Conservation (phyloP, 2,329 filamentous ascomycete genomes). For the Fusarium irregulare region DNA sequence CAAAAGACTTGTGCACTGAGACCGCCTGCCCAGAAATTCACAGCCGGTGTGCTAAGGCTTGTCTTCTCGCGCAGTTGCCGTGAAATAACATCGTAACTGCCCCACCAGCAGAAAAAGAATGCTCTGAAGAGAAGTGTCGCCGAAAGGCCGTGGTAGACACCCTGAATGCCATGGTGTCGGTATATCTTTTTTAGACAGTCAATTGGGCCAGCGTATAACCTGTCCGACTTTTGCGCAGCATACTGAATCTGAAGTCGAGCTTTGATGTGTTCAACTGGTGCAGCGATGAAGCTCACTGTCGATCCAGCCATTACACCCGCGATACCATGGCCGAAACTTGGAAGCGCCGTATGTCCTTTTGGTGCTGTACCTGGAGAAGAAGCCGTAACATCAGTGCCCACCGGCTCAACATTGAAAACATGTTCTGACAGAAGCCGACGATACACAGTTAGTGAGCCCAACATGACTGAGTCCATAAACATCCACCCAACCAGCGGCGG, state of each 20-base stretch:
- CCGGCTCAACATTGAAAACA: constrained; percentile 70
- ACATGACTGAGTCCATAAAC: constrained; percentile 94
- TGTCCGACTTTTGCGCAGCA: constrained; percentile 77
- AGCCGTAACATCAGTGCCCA: constrained; percentile 26
- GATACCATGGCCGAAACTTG: constrained; percentile 83
- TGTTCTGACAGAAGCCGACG: constrained; percentile 84
- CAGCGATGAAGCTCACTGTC: constrained; percentile 92
- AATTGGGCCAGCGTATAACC: constrained; percentile 86
- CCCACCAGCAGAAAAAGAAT: constrained; percentile 99
- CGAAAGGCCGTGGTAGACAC: constrained; percentile 85
- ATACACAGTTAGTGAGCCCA: constrained; percentile 91
- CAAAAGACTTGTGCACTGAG: constrained; percentile 95
- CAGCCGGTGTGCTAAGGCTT: constrained; percentile 75
- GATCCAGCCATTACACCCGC: constrained; percentile 88
- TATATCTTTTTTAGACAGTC: constrained; percentile 82
- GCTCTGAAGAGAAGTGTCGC: constrained; percentile 90
- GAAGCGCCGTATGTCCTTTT: constrained; percentile 62
- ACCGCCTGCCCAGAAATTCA: constrained; percentile 98
- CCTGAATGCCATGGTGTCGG: constrained; percentile 76
- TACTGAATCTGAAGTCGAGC: constrained; percentile 96
- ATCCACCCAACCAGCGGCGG: constrained; percentile 97
- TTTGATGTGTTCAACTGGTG: constrained; percentile 95
- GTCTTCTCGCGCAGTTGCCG: constrained; percentile 74
- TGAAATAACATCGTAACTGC: constrained; percentile 89
- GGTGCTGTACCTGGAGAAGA: constrained; percentile 20